Percentiles rank a stretch among this genome's conserved stretches.
These are phyloP conservation scores for Cucumis hystrix DNA, from an alignment of 306 rosid genomes.

Conservation along the genomic window DNA sequence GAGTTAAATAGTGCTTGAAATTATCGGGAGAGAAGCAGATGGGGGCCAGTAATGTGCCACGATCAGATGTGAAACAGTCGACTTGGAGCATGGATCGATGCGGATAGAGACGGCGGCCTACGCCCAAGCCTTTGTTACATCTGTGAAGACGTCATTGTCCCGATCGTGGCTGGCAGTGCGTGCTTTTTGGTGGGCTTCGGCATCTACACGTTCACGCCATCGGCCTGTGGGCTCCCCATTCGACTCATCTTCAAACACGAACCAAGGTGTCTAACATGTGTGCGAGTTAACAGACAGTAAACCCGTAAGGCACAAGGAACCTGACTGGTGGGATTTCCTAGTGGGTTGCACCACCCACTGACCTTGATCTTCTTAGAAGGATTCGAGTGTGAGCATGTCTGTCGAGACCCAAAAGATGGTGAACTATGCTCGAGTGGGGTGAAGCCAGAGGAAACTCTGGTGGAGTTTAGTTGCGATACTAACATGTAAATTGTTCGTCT, in stretches of 20 bases:
- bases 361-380: background rate
- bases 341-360: background rate
- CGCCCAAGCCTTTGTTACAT: too few species aligned
- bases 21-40: too few species aligned
- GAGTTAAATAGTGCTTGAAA: too few species aligned
- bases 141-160: too few species aligned
- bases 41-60: too few species aligned
- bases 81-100: too few species aligned
- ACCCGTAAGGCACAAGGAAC: background rate
- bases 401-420: constrained; percentile 22
- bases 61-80: too few species aligned
- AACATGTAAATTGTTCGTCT: constrained; percentile 15
- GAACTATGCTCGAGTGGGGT: constrained; percentile 22
- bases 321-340: background rate
- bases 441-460: constrained; percentile 34
- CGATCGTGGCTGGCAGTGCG: too few species aligned
- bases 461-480: constrained; percentile 24
- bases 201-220: too few species aligned
- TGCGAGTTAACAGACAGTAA: background rate
- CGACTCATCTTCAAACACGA: background rate
- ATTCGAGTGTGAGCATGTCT: constrained; percentile 1
- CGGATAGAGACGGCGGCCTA: too few species aligned
- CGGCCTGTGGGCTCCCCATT: background rate
- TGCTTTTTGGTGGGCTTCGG: too few species aligned
- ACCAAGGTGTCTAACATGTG: background rate